Evolutionary conservation across 306 rosid genomes (phyloP).

Genomic region (Vachellia collinsii): DNA sequence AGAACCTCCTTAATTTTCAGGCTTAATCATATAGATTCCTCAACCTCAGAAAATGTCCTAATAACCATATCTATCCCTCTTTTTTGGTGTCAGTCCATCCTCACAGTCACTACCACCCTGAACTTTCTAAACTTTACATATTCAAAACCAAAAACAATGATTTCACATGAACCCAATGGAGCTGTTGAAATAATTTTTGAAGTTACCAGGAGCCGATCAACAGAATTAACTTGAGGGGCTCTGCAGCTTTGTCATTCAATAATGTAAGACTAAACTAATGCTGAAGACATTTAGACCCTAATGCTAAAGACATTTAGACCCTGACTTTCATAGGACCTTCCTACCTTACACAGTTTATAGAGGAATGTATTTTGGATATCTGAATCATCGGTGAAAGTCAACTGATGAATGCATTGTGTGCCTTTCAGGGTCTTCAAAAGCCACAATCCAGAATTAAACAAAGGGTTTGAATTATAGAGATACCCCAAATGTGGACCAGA

Average conservation of each 20-base stretch:
- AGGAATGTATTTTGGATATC: conserved; percentile 87
- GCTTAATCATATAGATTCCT: background rate
- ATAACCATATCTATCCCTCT: background rate
- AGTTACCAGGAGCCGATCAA: background rate
- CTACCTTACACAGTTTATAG: conserved; percentile 84
- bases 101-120: conserved; percentile 19
- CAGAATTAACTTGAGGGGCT: conserved; percentile 25
- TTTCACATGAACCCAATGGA: conserved; percentile 4
- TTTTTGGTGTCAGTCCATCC: conserved; percentile 3
- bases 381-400: conserved; percentile 89
- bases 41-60: conserved; percentile 10
- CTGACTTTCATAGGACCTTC: conserved; percentile 30
- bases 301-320: conserved; percentile 30
- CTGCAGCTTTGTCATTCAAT: conserved; percentile 18
- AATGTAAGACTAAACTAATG: conserved; percentile 37
- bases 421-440: conserved; percentile 85
- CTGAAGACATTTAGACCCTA: conserved; percentile 1
- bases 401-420: conserved; percentile 92
- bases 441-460: conserved; percentile 96
- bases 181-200: background rate
- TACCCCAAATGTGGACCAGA: conserved; percentile 99
- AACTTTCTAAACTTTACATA: background rate
- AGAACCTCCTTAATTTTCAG: background rate
- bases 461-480: conserved; percentile 92
- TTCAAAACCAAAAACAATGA: background rate